phyloP scores from a whole-genome alignment of 139 green algal species.

The Closterium sp. region DNA sequence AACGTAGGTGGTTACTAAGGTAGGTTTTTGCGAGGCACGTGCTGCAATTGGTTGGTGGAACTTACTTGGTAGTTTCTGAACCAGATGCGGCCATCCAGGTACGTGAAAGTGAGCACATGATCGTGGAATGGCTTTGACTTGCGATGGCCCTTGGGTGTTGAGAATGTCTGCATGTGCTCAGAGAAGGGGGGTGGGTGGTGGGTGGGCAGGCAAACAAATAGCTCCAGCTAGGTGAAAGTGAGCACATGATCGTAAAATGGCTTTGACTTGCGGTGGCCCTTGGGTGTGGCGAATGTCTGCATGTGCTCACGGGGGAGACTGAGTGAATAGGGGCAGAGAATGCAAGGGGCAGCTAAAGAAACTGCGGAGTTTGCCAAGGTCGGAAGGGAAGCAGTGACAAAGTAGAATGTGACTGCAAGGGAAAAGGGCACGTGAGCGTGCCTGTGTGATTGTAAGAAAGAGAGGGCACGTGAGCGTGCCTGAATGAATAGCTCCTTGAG shows the following conservation, averaged over 20 bases:
- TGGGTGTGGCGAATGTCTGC: too few relatives aligned
- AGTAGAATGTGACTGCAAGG: neutral
- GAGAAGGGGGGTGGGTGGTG: too few relatives aligned
- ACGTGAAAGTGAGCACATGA: constrained; percentile 86
- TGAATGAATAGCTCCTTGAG: constrained; percentile 85
- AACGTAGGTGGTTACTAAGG: too few relatives aligned
- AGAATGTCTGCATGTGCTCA: constrained; percentile 64
- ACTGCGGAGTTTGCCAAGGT: too few relatives aligned
- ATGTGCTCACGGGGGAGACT: too few relatives aligned
- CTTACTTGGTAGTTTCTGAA: constrained; percentile 96
- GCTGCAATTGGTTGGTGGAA: neutral
- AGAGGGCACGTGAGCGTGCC: constrained; percentile 8
- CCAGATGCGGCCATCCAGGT: constrained; percentile 87
- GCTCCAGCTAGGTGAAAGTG: too few relatives aligned
- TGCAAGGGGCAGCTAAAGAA: too few relatives aligned
- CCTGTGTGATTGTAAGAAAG: neutral
- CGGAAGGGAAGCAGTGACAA: too few relatives aligned
- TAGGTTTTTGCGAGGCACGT: neutral
- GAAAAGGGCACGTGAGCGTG: neutral
- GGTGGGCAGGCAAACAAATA: too few relatives aligned
- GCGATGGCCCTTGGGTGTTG: constrained; percentile 80
- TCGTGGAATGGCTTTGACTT: constrained; percentile 98
- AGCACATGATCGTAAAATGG: too few relatives aligned
- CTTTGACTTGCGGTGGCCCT: too few relatives aligned
- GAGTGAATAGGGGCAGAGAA: too few relatives aligned